These are phyloP conservation scores for Ophiostoma ips DNA, from an alignment of 2,329 filamentous ascomycete species.

Conservation along the genomic window DNA sequence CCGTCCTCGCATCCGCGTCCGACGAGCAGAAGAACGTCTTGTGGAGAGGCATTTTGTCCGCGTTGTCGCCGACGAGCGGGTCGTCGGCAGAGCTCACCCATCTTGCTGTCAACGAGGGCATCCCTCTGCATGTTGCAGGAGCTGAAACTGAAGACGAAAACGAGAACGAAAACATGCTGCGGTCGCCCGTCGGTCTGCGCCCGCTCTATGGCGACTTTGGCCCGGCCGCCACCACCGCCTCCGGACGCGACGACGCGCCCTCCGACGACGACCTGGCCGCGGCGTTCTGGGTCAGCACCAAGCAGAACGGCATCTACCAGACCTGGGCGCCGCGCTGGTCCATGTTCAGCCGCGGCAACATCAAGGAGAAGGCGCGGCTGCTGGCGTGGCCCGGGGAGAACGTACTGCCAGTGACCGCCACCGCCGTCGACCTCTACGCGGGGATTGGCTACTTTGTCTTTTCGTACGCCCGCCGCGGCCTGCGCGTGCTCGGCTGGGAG, in stretches of 20 bases:
- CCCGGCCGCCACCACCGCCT: conserved; percentile 21
- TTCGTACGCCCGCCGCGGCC: conserved; percentile 58
- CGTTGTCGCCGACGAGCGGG: conserved; percentile 26
- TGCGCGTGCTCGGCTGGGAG: conserved; percentile 75
- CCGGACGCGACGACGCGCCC: conserved; percentile 12
- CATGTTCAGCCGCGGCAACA: conserved; percentile 88
- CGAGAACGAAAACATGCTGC: conserved; percentile 30
- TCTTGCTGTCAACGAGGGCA: conserved; percentile 47
- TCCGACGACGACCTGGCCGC: conserved; percentile 40
- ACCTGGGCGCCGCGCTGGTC: conserved; percentile 81
- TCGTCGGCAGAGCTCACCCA: conserved; percentile 31
- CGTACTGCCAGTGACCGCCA: neutral
- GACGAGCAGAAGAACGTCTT: conserved; percentile 21
- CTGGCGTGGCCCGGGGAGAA: conserved; percentile 32
- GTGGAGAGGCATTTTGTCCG: conserved; percentile 34
- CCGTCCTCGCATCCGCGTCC: conserved; percentile 19
- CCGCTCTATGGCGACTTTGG: conserved; percentile 68
- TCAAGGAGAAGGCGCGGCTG: conserved; percentile 74
- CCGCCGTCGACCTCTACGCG: conserved; percentile 72
- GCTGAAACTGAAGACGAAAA: conserved; percentile 37
- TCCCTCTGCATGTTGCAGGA: conserved; percentile 30
- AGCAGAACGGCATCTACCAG: conserved; percentile 69
- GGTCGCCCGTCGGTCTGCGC: conserved; percentile 56
- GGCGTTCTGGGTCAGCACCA: conserved; percentile 67
- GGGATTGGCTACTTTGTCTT: conserved; percentile 94